phyloP scores from a whole-genome alignment of 1,284 basidiomycete genomes.

The Volvariella volvacea region DNA sequence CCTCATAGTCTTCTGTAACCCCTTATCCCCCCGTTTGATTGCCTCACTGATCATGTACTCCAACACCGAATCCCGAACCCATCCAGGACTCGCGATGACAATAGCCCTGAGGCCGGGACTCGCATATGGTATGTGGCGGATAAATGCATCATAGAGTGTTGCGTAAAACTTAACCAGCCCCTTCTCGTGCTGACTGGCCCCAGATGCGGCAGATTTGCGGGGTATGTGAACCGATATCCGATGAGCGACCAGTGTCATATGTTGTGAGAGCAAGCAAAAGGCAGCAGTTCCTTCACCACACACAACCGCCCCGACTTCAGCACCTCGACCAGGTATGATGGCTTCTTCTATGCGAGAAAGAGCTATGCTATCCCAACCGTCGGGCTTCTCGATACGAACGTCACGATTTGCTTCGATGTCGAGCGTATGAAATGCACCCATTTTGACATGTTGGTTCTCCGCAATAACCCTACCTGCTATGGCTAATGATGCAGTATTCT shows the following conservation, averaged over 20 bases:
- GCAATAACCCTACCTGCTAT: slow-evolving; percentile 85
- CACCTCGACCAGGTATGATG: slow-evolving; percentile 86
- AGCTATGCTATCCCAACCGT: slow-evolving; percentile 90
- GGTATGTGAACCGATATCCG: slow-evolving; percentile 89
- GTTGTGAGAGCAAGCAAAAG: slow-evolving; percentile 91
- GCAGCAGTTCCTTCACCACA: slow-evolving; percentile 94
- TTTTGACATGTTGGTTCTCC: slow-evolving; percentile 89
- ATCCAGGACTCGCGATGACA: slow-evolving; percentile 95
- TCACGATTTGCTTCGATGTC: slow-evolving; percentile 93
- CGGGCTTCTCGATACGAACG: slow-evolving; percentile 83
- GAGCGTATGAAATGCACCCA: slow-evolving; percentile 94
- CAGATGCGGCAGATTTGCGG: slow-evolving; percentile 80
- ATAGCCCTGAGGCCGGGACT: slow-evolving; percentile 76
- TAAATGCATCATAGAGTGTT: slow-evolving; percentile 82
- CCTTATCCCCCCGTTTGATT: slow-evolving; percentile 77
- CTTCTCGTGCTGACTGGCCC: slow-evolving; percentile 82
- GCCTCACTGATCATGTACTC: slow-evolving; percentile 86
- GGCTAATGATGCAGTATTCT: slow-evolving; percentile 66
- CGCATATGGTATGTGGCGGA: slow-evolving; percentile 85
- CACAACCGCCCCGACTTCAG: slow-evolving; percentile 94
- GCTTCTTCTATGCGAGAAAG: slow-evolving; percentile 81
- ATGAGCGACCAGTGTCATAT: slow-evolving; percentile 94
- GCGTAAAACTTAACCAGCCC: slow-evolving; percentile 78
- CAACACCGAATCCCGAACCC: slow-evolving; percentile 87
- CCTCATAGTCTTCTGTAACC: slow-evolving; percentile 62